Percentiles rank a stretch among this genome's conserved stretches.
phyloP scores from a whole-genome alignment of 2,329 filamentous ascomycete species.

The Talaromyces amestolkiae region DNA sequence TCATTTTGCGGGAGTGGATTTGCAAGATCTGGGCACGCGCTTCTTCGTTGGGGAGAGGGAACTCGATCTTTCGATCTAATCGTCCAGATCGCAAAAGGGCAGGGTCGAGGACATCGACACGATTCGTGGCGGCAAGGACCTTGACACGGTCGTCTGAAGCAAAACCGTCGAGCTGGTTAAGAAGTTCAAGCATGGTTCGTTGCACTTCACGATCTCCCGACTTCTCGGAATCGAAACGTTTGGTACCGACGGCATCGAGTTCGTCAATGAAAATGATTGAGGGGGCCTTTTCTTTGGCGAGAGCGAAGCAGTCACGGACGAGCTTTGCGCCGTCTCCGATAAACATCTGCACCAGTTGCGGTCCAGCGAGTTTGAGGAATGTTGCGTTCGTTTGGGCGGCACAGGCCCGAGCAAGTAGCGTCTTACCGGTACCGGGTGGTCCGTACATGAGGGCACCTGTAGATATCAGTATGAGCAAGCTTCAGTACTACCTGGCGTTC shows the following conservation, averaged over 20 bases:
- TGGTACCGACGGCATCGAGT: constrained; percentile 95
- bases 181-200: constrained; percentile 95
- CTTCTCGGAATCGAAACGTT: constrained; percentile 98
- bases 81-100: constrained; percentile 87
- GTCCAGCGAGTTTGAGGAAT: constrained; percentile 96
- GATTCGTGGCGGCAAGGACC: constrained; percentile 90
- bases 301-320: constrained; percentile 92
- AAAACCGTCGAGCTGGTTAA: constrained; percentile 98
- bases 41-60: constrained; percentile 96
- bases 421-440: constrained; percentile 50
- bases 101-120: constrained; percentile 89
- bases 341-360: constrained; percentile 99
- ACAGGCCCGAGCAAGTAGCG: constrained; percentile 80
- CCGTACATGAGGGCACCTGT: constrained; percentile 97
- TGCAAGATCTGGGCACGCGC: constrained; percentile 93
- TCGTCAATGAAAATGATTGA: constrained; percentile 99
- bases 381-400: constrained; percentile 97
- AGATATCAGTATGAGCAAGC: not conserved
- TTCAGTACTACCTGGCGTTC: not conserved
- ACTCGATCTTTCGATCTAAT: constrained; percentile 96
- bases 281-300: constrained; percentile 97
- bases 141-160: constrained; percentile 96
- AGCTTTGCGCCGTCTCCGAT: constrained; percentile 98
- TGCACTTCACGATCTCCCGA: constrained; percentile 97
- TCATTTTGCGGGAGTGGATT: constrained; percentile 99